Percentiles rank a stretch among this genome's conserved stretches.
Evolutionary conservation across 441 rosid genomes (phyloP).

Genomic region (Croton laevigatus): DNA sequence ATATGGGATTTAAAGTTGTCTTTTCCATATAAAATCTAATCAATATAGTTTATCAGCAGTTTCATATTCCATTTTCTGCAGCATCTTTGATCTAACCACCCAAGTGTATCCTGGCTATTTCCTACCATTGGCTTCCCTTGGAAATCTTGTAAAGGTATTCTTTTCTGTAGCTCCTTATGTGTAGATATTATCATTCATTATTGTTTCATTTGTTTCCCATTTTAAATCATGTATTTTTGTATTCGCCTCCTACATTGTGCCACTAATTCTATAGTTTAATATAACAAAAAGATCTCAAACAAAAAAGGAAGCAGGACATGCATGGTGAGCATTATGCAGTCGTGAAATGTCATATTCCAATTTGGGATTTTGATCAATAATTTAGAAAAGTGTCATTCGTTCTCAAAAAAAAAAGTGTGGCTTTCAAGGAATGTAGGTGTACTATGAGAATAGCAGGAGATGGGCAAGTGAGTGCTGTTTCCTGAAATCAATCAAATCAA

Average conservation of each 20-base stretch:
- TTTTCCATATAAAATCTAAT: background rate
- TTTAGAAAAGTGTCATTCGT: background rate
- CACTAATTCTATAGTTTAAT: background rate
- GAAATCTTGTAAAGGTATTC: constrained; percentile 90
- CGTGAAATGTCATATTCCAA: background rate
- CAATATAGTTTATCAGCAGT: constrained; percentile 13
- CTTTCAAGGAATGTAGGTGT: background rate
- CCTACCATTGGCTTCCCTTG: constrained; percentile 86
- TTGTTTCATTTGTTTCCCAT: constrained; percentile 1
- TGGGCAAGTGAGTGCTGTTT: background rate
- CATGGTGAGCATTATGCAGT: background rate
- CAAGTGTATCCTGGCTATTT: constrained; percentile 90
- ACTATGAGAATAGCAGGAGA: background rate
- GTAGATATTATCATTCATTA: background rate
- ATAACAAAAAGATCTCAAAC: background rate
- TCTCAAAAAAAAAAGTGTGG: background rate
- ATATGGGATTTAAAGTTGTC: background rate
- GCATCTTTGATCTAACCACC: constrained; percentile 87
- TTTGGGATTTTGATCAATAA: constrained; percentile 8
- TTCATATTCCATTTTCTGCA: constrained; percentile 35
- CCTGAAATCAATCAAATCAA: background rate
- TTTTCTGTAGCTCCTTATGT: constrained; percentile 4
- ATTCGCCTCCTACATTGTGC: background rate
- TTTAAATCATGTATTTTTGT: constrained; percentile 3
- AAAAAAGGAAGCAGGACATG: background rate